Conservation (phyloP, 805 yeast genomes). For the Alloascoidea africana region DNA sequence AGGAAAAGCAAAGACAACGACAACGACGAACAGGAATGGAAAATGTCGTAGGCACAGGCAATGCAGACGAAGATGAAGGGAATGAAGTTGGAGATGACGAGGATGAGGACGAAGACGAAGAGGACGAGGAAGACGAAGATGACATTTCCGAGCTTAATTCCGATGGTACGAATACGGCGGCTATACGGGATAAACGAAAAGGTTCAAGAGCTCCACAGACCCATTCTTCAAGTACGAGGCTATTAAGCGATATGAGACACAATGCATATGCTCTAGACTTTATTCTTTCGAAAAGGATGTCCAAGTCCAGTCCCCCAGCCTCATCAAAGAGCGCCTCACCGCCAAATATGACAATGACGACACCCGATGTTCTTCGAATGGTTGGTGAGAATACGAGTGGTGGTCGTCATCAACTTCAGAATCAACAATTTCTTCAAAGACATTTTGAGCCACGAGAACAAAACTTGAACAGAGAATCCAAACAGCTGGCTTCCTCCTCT, state of each 20-base stretch:
- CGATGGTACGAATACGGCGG: too few species aligned
- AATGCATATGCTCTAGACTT: conserved; percentile 14
- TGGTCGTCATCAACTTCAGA: too few species aligned
- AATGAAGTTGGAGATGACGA: neutral
- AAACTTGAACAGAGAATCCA: too few species aligned
- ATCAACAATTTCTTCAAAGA: neutral
- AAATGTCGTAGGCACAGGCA: too few species aligned
- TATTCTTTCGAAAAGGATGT: conserved; percentile 6
- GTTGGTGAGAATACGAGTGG: too few species aligned
- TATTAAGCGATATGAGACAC: conserved; percentile 13
- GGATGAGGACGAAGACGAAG: conserved; percentile 2
- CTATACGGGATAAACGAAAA: too few species aligned
- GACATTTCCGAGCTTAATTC: neutral
- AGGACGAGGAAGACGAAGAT: conserved; percentile 6
- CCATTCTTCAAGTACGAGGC: conserved; percentile 8
- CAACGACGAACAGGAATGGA: neutral
- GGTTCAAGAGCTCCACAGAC: neutral
- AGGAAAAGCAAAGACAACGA: neutral
- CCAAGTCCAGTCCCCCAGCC: neutral
- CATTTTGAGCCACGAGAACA: too few species aligned
- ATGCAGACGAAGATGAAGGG: conserved; percentile 2
- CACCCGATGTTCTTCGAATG: too few species aligned
- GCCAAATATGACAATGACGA: too few species aligned
- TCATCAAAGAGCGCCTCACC: neutral
- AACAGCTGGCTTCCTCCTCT: neutral